A percentile compares a stretch with the other conserved stretches of the same genome.
Evolutionary conservation across 768 basidiomycete species (phyloP).

Genomic region (Mycena vulgaris): DNA sequence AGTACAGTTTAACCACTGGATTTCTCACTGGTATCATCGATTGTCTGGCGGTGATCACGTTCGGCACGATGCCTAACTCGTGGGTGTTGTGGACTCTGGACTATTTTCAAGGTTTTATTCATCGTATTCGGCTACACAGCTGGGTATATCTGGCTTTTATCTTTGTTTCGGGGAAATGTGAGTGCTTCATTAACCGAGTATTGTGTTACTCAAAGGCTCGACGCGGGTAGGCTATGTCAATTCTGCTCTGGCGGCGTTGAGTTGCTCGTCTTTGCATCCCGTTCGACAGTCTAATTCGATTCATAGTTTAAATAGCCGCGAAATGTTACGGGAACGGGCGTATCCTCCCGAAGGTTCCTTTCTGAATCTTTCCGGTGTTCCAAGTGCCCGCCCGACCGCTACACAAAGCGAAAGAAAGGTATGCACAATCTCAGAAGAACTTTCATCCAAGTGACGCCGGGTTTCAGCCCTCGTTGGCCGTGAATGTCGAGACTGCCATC

Average conservation of each 20-base stretch:
- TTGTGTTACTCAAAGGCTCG: background rate
- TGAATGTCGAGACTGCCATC: conserved; percentile 55
- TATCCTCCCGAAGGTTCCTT: conserved; percentile 51
- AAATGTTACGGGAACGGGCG: conserved; percentile 59
- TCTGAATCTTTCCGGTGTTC: conserved; percentile 48
- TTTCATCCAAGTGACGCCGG: background rate
- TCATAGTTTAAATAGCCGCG: conserved; percentile 64
- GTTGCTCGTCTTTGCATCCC: conserved; percentile 33
- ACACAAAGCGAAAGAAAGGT: conserved; percentile 15
- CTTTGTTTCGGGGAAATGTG: conserved; percentile 68
- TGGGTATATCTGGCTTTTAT: conserved; percentile 66
- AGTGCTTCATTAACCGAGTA: conserved; percentile 29
- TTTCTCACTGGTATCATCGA: conserved; percentile 61
- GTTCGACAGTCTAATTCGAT: conserved; percentile 9
- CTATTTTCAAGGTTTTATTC: no score
- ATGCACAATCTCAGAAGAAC: background rate
- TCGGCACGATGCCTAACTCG: no score
- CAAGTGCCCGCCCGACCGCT: conserved; percentile 1
- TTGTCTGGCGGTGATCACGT: conserved; percentile 58
- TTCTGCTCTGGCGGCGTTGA: conserved; percentile 66
- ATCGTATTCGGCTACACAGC: no score
- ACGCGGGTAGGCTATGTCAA: conserved; percentile 63
- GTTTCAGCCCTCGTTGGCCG: conserved; percentile 29
- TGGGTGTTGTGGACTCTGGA: no score
- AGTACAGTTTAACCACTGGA: conserved; percentile 62